Evolutionary conservation across 106 monocot genomes (phyloP), one percentile per base, ranked within the genome.

Genomic region (Dendrobium huoshanense): DNA sequence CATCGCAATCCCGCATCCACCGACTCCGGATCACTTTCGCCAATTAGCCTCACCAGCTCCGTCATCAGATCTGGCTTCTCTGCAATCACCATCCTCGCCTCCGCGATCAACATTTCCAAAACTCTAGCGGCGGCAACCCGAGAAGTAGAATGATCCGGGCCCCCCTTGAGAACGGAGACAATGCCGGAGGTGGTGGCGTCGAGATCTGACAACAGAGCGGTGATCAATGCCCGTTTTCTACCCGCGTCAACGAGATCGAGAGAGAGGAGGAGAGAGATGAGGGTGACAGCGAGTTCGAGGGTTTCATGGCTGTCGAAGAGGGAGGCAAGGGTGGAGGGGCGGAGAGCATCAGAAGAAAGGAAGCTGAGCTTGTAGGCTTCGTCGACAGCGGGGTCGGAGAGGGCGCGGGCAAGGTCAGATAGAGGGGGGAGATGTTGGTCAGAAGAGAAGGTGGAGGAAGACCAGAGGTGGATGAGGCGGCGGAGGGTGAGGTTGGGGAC

Each of bases 401-500:
- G 49, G 49, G 25, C 5, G 9, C 51, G 24, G 1, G 51, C 25
- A 2, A 77, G 47, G 18, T 77, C 24, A 6, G 77, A 77, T 18
- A 73, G 73, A 17, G 73, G 11, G 19, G 42, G 41, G 15, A 73
- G 13, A 20, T 73, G 4, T 77, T 17, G 6, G 33, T 72, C 19
- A 47, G 83, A 10, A n/a, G 25, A 45, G 82, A 25, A 45, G 82
- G 7, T 48, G 51, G 51, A 51, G 51, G 51, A 51, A 51, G 42
- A 67, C 86, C 91, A 93, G 79, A 86, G 77, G 81, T 84, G 80
- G 87, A 96, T 94, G 86, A 94, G 89, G 76, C 97, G 90, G 68
- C 89, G 92, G 75, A 94, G 94, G 79, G 86, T 90, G 73, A 88
- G 91, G 73, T 97, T 94, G 68, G 97, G 97, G 65, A 94, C 85